Conservation (phyloP, 2,329 filamentous ascomycete genomes). For the Whalleya microplaca region DNA sequence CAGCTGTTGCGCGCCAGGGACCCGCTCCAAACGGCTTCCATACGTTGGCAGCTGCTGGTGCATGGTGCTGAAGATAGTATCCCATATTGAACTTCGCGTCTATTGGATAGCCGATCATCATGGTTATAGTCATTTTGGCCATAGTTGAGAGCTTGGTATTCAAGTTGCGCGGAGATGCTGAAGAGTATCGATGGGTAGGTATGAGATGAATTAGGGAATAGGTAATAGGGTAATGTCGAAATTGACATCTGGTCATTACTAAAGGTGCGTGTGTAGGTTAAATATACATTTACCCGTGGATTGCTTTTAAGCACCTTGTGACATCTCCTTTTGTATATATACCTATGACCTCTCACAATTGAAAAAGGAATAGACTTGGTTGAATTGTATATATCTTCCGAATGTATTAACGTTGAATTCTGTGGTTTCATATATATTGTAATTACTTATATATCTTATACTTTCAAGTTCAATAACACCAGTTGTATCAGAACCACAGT, state of each 20-base stretch:
- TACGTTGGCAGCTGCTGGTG: slow-evolving; percentile 11
- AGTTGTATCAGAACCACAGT: too few relatives aligned
- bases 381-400: too few relatives aligned
- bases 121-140: slow-evolving; percentile 17
- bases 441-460: too few relatives aligned
- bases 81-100: slow-evolving; percentile 17
- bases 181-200: background rate
- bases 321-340: too few relatives aligned
- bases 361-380: too few relatives aligned
- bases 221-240: background rate
- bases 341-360: too few relatives aligned
- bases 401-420: too few relatives aligned
- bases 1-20: slow-evolving; percentile 12
- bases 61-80: slow-evolving; percentile 24
- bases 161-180: background rate
- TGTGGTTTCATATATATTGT: too few relatives aligned
- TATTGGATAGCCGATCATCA: slow-evolving; percentile 25
- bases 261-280: too few relatives aligned
- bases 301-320: too few relatives aligned
- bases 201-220: background rate
- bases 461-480: too few relatives aligned
- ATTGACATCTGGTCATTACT: background rate
- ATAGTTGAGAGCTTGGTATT: background rate
- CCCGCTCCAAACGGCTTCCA: slow-evolving; percentile 23
- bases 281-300: too few relatives aligned